Evolutionary conservation across 2,329 filamentous ascomycete species (phyloP), one percentile per base, ranked within the genome.

Genomic region (Fragosphaeria purpurea): DNA sequence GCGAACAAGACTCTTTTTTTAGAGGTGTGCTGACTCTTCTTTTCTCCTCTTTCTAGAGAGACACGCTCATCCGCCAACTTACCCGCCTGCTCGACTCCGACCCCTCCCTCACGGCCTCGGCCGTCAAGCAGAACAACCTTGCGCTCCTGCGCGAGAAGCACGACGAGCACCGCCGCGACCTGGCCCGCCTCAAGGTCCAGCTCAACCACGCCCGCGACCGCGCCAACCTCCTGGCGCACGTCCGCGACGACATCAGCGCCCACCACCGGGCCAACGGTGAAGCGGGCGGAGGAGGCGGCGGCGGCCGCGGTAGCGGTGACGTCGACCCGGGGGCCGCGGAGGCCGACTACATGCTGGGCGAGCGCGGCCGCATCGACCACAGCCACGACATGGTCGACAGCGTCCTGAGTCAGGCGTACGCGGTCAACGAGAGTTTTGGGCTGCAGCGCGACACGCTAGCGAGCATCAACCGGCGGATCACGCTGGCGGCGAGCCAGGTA

Each of bases 91-190:
- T 97, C 59, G 91, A 97, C 71, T 95, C 90, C 51, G 91, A 97
- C 75, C 82, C 89, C 30, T 77, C 83, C 50, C 80, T 94, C 53
- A 88, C 86, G 47, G 84, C 89, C 43, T 97, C 91, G 39, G 89
- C 90, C 50, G 79, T 95, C n/a, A 97, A 97, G 70, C 90, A 95
- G 63, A 95, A 91, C 72, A 96, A 97, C 65, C 82, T 98, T 39
- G 78, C 87, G 53, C 85, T 95, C 34, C 88, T 97, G 60, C 86
- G 88, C 58, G 90, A 95, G 71, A 85, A 96, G 65, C 83, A 97
- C 12, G 73, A 81, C 39, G 86, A 95, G 64, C 91, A 98, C 71
- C 82, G 83, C 55, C 84, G 83, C 56, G 91, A 97, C 67, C 80
- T 95, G 39, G 67, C 74, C 5, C 85, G 89, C 8, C 75, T 97